Evolutionary conservation across 2,329 filamentous ascomycete genomes (phyloP), one percentile per base, ranked within the genome.

Genomic region (Macroventuria anomochaeta): DNA sequence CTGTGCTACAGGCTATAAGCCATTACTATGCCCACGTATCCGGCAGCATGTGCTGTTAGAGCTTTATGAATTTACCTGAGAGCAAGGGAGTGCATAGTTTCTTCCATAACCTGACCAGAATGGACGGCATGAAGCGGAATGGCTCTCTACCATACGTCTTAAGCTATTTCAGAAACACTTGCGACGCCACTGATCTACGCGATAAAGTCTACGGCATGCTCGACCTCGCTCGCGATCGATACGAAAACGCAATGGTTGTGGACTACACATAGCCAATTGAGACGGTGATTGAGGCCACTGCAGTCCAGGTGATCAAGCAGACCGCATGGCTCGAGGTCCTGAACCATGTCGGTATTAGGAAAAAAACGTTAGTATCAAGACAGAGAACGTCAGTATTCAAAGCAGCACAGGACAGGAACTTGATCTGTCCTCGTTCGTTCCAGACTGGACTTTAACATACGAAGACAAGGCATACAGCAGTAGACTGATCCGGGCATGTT

Each of bases 121-220:
- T n/a, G n/a, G n/a, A 32, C 11, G 21, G 6, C 17, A 20, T 36
- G 33, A 7, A 5, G 17, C 7, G 21, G 5, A 25, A 12, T 15
- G 2, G 2, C 6, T 5, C 3, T 25, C n/a, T n/a, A 3, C 36
- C 31, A 20, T 3, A 15, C 3, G 11, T 21, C 3, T n/a, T 46
- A 7, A 28, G 25, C 7, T 5, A 11, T 12, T 43, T 12, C 18
- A 43, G 40, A 18, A 10, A 25, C 0, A 21, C 4, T 15, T 12
- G 42, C 13, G 3, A n/a, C n/a, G 42, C 23, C 12, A 29, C 41
- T 3, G 32, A 46, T 10, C 32, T 32, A 18, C 42, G 32, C 10
- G 32, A 46, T 15, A 46, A 37, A 17, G 18, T 37, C 12, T 46
- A 46, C 17, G 32, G 42, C 3, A 37, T 46, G 32, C 42, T 46